Base-by-base conservation (phyloP, 2,329 filamentous ascomycete genomes). In the Thermothelomyces thermophilus region DNA sequence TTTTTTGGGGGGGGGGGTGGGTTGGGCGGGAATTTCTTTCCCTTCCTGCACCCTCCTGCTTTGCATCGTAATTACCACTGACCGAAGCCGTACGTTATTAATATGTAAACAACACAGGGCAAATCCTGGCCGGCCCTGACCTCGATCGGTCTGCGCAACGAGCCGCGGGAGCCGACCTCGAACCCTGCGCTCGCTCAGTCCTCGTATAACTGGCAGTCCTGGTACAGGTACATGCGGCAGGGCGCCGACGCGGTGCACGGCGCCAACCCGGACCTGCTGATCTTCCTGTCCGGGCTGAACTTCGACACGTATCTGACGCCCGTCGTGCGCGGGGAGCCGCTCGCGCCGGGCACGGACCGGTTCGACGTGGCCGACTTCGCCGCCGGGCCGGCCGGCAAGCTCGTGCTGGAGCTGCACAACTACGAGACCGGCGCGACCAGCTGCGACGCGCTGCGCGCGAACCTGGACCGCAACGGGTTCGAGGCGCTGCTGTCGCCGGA, bases 361-460 rank as follows among this genome's bases (percentile, higher is more conserved):
- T 82, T 79, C 58, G 64, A 58, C 46, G 61, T 67, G 3, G 58
- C 58, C 13, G 72, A 76, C 57, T 82, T 80, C 56, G 11, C 13
- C 56, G 7, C 8, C 9, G 71, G 69, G 1, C 77, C 74, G 60
- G 64, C 64, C 1, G 64, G 79, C 58, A 82, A 82, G 65, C 67
- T 82, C 0, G 77, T 79, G 7, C 69, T 82, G 2, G 79, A 83
- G 62, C 67, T 82, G 9, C 79, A 83, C 69, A 81, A 79, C 65
- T 83, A 83, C 62, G 68, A 78, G 52, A 78, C 71, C 56, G 59
- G 62, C n/a, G 71, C 72, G 3, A 68, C 62, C 0, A 71, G 67
- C 58, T 83, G 79, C 62, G 60, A 62, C 8, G 65, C 64, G 8
- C 68, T 81, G 11, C 64, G 69, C 53, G 62, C 65, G 43, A 71